These are phyloP conservation scores for Neoascochyta sp. DNA, from an alignment of 2,329 filamentous ascomycete species.

Conservation along the genomic window DNA sequence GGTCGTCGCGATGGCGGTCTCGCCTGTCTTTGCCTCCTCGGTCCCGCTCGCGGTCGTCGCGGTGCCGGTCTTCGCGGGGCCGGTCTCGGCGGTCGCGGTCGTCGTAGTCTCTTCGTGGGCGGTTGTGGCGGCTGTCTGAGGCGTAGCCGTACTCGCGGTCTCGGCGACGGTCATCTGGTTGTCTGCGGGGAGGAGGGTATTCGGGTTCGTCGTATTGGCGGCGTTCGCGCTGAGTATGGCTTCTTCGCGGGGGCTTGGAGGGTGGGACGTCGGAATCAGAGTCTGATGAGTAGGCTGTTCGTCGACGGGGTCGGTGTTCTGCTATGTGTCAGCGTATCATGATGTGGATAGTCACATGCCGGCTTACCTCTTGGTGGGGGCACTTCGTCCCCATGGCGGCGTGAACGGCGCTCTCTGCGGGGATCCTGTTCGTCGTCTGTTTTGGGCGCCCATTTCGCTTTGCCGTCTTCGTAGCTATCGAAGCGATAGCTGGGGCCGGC, in stretches of 20 bases:
- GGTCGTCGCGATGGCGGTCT: constrained; percentile 12
- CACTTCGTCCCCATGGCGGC: constrained; percentile 11
- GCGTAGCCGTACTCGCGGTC: constrained; percentile 27
- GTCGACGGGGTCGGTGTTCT: constrained; percentile 11
- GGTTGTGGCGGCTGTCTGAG: constrained; percentile 22
- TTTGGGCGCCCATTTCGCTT: constrained; percentile 22
- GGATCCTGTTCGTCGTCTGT: constrained; percentile 21
- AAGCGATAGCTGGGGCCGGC: constrained; percentile 24
- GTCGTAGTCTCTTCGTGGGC: constrained; percentile 18
- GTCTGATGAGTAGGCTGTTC: constrained; percentile 18
- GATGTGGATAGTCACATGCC: background rate
- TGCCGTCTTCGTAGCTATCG: constrained; percentile 28
- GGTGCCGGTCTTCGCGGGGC: constrained; percentile 10
- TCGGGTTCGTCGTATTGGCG: constrained; percentile 23
- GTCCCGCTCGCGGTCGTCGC: constrained; percentile 14
- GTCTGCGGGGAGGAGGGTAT: constrained; percentile 15
- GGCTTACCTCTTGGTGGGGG: constrained; percentile 11
- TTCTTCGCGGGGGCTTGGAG: constrained; percentile 17
- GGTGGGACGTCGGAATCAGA: constrained; percentile 14
- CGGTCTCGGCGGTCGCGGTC: constrained; percentile 10
- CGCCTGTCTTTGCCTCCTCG: constrained; percentile 6
- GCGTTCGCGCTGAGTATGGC: constrained; percentile 16
- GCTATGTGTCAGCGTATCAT: constrained; percentile 2
- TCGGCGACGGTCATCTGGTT: constrained; percentile 7
- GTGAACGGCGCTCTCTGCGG: constrained; percentile 8